Percentiles rank a stretch among this genome's conserved stretches.
These are phyloP conservation scores for Sclerotinia spermophila DNA, from an alignment of 2,329 filamentous ascomycete genomes.

Conservation along the genomic window DNA sequence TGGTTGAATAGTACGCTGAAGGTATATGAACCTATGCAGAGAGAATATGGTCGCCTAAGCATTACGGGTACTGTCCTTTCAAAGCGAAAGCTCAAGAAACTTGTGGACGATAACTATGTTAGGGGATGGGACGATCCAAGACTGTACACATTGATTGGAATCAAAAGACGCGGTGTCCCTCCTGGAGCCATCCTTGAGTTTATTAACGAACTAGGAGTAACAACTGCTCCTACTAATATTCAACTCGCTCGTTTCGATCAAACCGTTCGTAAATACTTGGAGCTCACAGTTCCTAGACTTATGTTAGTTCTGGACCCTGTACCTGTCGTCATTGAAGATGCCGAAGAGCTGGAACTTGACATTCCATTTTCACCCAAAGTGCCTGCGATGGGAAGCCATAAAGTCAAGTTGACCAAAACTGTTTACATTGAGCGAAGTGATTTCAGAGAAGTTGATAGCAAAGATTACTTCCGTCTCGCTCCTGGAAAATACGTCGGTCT, in stretches of 20 bases:
- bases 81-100: slow-evolving; percentile 76
- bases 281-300: slow-evolving; percentile 80
- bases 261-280: slow-evolving; percentile 79
- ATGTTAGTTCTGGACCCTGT: slow-evolving; percentile 88
- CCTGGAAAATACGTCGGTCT: slow-evolving; percentile 72
- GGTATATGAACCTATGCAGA: slow-evolving; percentile 89
- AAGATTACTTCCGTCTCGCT: slow-evolving; percentile 74
- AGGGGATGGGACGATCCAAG: slow-evolving; percentile 89
- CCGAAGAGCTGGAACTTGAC: slow-evolving; percentile 65
- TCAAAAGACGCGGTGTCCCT: slow-evolving; percentile 80
- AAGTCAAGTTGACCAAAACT: slow-evolving; percentile 64
- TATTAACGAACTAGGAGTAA: slow-evolving; percentile 87
- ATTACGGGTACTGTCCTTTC: slow-evolving; percentile 81
- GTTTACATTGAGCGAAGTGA: slow-evolving; percentile 83
- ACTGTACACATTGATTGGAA: slow-evolving; percentile 79
- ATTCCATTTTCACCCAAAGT: slow-evolving; percentile 83
- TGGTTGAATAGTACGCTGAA: slow-evolving; percentile 79
- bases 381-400: slow-evolving; percentile 60
- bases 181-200: slow-evolving; percentile 87
- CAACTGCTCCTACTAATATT: slow-evolving; percentile 75
- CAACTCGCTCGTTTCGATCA: slow-evolving; percentile 81
- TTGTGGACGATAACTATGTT: slow-evolving; percentile 75
- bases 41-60: slow-evolving; percentile 76
- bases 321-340: slow-evolving; percentile 75
- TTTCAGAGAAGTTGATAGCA: slow-evolving; percentile 68